These are phyloP conservation scores for Pisolithus albus DNA, from an alignment of 768 basidiomycete species.

Conservation along the genomic window DNA sequence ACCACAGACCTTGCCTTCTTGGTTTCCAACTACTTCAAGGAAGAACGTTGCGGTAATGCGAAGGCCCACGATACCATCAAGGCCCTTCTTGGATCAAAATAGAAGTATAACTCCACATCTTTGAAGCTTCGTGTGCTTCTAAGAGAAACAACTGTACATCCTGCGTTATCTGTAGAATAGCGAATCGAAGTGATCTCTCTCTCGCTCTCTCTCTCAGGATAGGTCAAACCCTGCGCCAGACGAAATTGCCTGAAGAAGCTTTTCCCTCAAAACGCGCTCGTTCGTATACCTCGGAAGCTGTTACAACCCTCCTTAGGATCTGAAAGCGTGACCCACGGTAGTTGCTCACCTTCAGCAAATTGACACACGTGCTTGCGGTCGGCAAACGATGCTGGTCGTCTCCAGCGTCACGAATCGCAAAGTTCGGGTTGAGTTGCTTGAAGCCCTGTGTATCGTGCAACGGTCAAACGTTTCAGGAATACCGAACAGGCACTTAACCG, in stretches of 20 bases:
- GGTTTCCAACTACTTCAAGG: slow-evolving; percentile 74
- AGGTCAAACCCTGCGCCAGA: slow-evolving; percentile 91
- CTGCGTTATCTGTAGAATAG: slow-evolving; percentile 6
- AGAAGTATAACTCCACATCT: background rate
- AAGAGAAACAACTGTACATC: background rate
- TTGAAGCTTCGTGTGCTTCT: slow-evolving; percentile 5
- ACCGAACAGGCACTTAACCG: background rate
- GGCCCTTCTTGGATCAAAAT: slow-evolving; percentile 23
- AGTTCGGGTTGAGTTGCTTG: slow-evolving; percentile 80
- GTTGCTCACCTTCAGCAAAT: slow-evolving; percentile 72
- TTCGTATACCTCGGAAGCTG: slow-evolving; percentile 67
- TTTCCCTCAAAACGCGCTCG: slow-evolving; percentile 58
- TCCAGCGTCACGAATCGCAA: slow-evolving; percentile 81
- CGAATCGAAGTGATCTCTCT: background rate
- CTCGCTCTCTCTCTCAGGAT: slow-evolving; percentile 40
- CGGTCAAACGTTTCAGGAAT: background rate
- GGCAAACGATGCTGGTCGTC: slow-evolving; percentile 64
- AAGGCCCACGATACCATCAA: slow-evolving; percentile 23
- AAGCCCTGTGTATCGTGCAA: slow-evolving; percentile 52
- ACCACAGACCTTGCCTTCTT: slow-evolving; percentile 74
- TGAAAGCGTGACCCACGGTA: background rate
- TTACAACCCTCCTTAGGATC: background rate
- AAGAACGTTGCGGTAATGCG: slow-evolving; percentile 41
- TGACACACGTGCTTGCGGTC: slow-evolving; percentile 84
- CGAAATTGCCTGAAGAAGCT: slow-evolving; percentile 80